Conservation (phyloP, 805 yeast species). For the Candida endomychidarum region DNA sequence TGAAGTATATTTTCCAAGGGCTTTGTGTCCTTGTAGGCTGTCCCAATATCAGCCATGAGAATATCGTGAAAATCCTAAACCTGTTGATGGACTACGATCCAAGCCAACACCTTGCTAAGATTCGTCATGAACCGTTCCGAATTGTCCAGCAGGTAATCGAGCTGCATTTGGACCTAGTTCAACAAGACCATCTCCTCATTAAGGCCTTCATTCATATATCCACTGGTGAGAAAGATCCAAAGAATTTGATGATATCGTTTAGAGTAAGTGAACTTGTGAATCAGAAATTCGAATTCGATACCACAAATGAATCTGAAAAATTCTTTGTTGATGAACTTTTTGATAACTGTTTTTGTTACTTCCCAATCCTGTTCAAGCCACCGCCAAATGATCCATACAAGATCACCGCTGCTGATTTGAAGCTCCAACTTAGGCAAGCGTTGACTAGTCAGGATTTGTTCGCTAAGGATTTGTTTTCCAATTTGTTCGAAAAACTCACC, state of each 20-base stretch:
- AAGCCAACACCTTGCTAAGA: slow-evolving; percentile 56
- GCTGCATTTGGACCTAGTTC: slow-evolving; percentile 16
- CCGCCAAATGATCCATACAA: slow-evolving; percentile 87
- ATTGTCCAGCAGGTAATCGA: slow-evolving; percentile 28
- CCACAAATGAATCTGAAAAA: slow-evolving; percentile 31
- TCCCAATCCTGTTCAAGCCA: slow-evolving; percentile 93
- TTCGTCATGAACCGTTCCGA: slow-evolving; percentile 59
- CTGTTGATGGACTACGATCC: slow-evolving; percentile 50
- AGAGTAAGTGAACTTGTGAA: slow-evolving; percentile 51
- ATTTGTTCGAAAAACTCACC: slow-evolving; percentile 73
- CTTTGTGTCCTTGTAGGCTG: slow-evolving; percentile 46
- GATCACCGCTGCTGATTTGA: slow-evolving; percentile 73
- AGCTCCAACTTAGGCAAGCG: slow-evolving; percentile 57
- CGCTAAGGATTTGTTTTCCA: slow-evolving; percentile 74
- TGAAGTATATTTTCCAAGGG: slow-evolving; percentile 54
- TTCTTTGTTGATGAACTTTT: slow-evolving; percentile 66
- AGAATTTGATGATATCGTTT: slow-evolving; percentile 75
- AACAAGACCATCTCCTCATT: slow-evolving; percentile 36
- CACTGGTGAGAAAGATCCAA: slow-evolving; percentile 91
- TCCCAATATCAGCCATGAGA: slow-evolving; percentile 23
- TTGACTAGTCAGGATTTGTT: slow-evolving; percentile 60
- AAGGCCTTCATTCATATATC: slow-evolving; percentile 66
- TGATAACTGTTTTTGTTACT: slow-evolving; percentile 89
- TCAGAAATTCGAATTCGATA: slow-evolving; percentile 30
- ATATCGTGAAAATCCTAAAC: slow-evolving; percentile 38